These are phyloP conservation scores for Ichthyophthirius multifiliis DNA, from an alignment of 169 alveolate species.

Conservation along the genomic window DNA sequence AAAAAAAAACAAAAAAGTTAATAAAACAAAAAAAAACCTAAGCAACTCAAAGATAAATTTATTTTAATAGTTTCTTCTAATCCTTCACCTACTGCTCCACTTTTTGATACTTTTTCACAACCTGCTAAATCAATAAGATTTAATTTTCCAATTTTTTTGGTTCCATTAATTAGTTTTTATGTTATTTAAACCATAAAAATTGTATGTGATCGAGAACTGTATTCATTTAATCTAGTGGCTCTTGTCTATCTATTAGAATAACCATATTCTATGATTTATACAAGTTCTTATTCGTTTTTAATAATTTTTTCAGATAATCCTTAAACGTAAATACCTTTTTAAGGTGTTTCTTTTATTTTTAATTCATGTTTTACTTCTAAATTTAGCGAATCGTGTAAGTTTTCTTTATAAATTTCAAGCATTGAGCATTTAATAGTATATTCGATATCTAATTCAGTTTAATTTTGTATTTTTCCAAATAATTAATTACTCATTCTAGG, in stretches of 20 bases:
- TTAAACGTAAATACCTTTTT: slow-evolving; percentile 43
- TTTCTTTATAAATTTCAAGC: slow-evolving; percentile 85
- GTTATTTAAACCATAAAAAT: slow-evolving; percentile 74
- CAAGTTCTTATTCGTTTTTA: slow-evolving; percentile 61
- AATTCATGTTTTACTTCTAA: slow-evolving; percentile 57
- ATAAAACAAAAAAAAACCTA: no score
- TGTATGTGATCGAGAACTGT: slow-evolving; percentile 83
- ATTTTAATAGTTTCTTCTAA: slow-evolving; percentile 80
- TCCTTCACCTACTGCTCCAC: slow-evolving; percentile 59
- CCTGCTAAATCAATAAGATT: slow-evolving; percentile 85
- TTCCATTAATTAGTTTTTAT: slow-evolving; percentile 65
- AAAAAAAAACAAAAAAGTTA: no score
- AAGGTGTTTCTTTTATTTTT: slow-evolving; percentile 68
- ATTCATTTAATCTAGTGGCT: slow-evolving; percentile 78
- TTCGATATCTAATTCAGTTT: slow-evolving; percentile 66
- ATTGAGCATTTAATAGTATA: slow-evolving; percentile 76
- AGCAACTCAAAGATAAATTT: slow-evolving; percentile 59
- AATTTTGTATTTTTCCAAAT: slow-evolving; percentile 65
- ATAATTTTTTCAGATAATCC: slow-evolving; percentile 57
- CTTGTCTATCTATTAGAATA: slow-evolving; percentile 69
- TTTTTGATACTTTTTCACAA: slow-evolving; percentile 71
- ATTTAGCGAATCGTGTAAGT: slow-evolving; percentile 68
- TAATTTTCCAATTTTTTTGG: slow-evolving; percentile 82
- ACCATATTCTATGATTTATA: slow-evolving; percentile 68
- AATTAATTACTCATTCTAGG: slow-evolving; percentile 71